A percentile compares a stretch with the other conserved stretches of the same genome.
These are phyloP conservation scores for Bothriochloa decipiens DNA, from an alignment of 176 grass and related monocot species.

Conservation along the genomic window DNA sequence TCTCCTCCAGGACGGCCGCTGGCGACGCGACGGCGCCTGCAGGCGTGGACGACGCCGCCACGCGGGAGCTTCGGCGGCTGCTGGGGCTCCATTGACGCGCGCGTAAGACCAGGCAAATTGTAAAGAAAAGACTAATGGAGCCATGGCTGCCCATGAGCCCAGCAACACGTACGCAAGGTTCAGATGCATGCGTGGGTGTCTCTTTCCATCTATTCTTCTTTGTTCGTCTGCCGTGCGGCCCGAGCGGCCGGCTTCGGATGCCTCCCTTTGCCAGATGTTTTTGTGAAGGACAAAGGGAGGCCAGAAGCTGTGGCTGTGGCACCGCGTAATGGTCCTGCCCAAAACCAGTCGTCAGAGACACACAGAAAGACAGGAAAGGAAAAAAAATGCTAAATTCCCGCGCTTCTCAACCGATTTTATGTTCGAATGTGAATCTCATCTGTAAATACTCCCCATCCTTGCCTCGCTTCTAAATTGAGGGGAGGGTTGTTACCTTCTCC, in stretches of 20 bases:
- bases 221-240: not conserved
- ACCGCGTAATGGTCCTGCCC: too few relatives aligned
- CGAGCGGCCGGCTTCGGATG: not conserved
- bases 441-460: not conserved
- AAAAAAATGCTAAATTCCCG: not conserved
- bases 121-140: not conserved
- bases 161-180: conserved; percentile 16
- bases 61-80: conserved; percentile 62
- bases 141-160: conserved; percentile 18
- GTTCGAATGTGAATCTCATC: not conserved
- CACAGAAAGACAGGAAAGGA: not conserved
- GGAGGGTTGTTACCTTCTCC: not conserved
- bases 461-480: too few relatives aligned
- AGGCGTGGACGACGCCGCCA: conserved; percentile 51
- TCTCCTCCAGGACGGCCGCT: conserved; percentile 3
- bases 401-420: not conserved
- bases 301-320: not conserved
- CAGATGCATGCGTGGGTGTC: conserved; percentile 17
- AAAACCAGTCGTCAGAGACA: not conserved
- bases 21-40: not conserved
- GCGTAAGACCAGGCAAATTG: conserved; percentile 1
- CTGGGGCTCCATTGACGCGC: conserved; percentile 51
- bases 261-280: conserved; percentile 35
- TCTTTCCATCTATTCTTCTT: not conserved
- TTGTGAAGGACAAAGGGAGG: conserved; percentile 30